These are phyloP conservation scores for Gossypium aridum DNA, from an alignment of 441 rosid species.

Conservation along the genomic window DNA sequence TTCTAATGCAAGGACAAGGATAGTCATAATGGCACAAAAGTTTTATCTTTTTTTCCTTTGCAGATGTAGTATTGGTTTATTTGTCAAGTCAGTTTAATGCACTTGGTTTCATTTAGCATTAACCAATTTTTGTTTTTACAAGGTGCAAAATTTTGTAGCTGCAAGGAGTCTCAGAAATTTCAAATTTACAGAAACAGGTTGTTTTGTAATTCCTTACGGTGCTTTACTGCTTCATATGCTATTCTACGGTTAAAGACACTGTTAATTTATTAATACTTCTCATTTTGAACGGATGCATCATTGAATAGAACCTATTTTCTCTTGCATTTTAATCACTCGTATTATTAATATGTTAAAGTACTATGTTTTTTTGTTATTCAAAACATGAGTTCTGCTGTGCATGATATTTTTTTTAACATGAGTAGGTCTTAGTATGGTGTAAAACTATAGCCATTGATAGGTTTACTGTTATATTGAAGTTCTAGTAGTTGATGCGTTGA, in stretches of 20 bases:
- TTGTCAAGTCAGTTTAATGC: not conserved
- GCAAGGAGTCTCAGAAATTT: slow-evolving; percentile 80
- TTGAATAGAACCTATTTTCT: not conserved
- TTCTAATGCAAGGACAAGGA: not conserved
- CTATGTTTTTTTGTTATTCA: not conserved
- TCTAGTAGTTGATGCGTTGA: not conserved
- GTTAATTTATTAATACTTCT: not conserved
- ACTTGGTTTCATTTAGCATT: slow-evolving; percentile 13
- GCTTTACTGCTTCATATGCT: not conserved
- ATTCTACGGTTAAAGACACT: not conserved
- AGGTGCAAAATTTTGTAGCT: slow-evolving; percentile 95
- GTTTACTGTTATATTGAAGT: not conserved
- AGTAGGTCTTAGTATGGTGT: not conserved
- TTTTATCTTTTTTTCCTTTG: not conserved
- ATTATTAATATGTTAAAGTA: not conserved
- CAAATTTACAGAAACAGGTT: slow-evolving; percentile 79
- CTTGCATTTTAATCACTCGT: not conserved
- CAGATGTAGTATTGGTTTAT: not conserved
- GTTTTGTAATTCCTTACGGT: not conserved
- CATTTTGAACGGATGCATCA: not conserved
- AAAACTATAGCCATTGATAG: not conserved
- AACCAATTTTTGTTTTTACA: slow-evolving; percentile 14
- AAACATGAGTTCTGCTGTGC: not conserved
- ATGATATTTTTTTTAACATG: not conserved
- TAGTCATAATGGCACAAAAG: not conserved